Base-by-base conservation (phyloP, 1,139 yeast species). In the Zygosaccharomyces sapae region DNA sequence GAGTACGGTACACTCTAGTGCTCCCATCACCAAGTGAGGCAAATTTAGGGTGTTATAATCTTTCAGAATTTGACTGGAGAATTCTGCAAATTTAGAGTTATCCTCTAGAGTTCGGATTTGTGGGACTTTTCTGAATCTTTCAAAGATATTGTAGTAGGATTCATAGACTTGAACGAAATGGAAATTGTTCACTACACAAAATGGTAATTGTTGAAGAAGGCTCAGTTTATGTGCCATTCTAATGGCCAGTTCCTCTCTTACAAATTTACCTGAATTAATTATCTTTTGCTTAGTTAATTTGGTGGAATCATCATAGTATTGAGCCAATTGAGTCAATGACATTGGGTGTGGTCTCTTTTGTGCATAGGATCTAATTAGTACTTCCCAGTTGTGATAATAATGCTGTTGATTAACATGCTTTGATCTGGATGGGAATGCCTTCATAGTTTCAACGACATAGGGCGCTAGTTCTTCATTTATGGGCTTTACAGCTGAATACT, bases 11-110 rank as follows among this genome's bases (percentile, higher is more conserved):
- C 86, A 84, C 60, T 90, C 97, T 48, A 89, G 71, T 0, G 95
- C 89, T 2, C 97, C 97, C 90, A 88, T 86, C 75, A 90, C 85
- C 52, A 90, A 72, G 62, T 89, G 92, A 0, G 97, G 92, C 51
- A 90, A 73, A 56, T 88, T 86, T 50, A 83, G 72, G 42, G 87
- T 74, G 67, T 90, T 96, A 58, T 81, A 84, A 64, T 85, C 90
- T 18, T 74, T 73, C 55, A 90, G 70, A 53, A 89, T 76, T 27
- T 75, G 71, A 30, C 79, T 74, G 48, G 89, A 71, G 37, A 80
- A 74, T 31, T 70, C 70, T 61, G 95, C 84, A 63, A 90, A 89
- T 56, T 70, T 68, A 33, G 79, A 82, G 62, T 90, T 90, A 47
- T 88, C 95, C 38, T 83, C 81, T 43, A 88, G 65, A 0, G 83